Evolutionary conservation across 2,329 filamentous ascomycete species (phyloP).

Genomic region (Colletotrichum sp.): DNA sequence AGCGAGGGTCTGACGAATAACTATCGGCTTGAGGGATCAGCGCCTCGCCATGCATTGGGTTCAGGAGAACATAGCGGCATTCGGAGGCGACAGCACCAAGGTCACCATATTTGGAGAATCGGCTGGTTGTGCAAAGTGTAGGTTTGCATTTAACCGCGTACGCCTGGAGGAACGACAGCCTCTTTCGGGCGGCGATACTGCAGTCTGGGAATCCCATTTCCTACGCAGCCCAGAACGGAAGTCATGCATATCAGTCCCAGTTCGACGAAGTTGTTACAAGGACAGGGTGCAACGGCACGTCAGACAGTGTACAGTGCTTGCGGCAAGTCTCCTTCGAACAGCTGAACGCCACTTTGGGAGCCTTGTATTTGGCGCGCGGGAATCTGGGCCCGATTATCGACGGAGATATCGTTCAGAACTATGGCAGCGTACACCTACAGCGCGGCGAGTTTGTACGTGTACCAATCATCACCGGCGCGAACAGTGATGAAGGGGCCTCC

Average conservation of each 20-base stretch:
- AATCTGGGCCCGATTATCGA: background rate
- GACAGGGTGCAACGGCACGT: background rate
- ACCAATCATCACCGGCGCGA: background rate
- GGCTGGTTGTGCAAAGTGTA: slow-evolving; percentile 42
- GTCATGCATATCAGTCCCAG: background rate
- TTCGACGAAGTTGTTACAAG: background rate
- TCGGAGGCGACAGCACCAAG: slow-evolving; percentile 33
- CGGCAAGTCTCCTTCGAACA: background rate
- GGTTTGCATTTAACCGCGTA: background rate
- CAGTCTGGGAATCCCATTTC: background rate
- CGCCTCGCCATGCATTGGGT: slow-evolving; percentile 36
- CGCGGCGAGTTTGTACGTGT: background rate
- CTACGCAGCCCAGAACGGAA: background rate
- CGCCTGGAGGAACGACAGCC: background rate
- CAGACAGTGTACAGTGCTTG: background rate
- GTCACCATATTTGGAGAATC: slow-evolving; percentile 43
- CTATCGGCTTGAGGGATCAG: slow-evolving; percentile 33
- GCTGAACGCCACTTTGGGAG: background rate
- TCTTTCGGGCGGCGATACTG: background rate
- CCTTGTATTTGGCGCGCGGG: background rate
- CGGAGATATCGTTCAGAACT: background rate
- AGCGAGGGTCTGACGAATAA: background rate
- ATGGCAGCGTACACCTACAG: background rate
- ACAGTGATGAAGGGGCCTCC: background rate
- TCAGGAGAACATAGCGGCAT: slow-evolving; percentile 32